Percentiles rank a stretch among this genome's conserved stretches.
These are phyloP conservation scores for Hippophae gyantsensis DNA, from an alignment of 306 rosid genomes.

Conservation along the genomic window DNA sequence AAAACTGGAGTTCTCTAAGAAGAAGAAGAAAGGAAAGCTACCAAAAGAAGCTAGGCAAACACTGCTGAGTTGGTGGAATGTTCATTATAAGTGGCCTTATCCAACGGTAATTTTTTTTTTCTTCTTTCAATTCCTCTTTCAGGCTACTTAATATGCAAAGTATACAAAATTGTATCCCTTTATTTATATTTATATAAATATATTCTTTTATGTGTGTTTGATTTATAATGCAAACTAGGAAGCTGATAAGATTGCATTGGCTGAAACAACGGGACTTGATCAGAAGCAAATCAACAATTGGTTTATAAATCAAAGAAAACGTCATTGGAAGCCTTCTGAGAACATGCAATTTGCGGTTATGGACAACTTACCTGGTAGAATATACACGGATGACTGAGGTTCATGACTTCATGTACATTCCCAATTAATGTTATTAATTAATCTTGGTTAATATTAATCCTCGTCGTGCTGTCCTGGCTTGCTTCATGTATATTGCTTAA, in stretches of 20 bases:
- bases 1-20: conserved; percentile 78
- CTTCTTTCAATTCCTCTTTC: background rate
- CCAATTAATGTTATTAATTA: conserved; percentile 11
- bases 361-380: conserved; percentile 52
- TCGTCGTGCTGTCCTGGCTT: conserved; percentile 15
- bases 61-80: conserved; percentile 81
- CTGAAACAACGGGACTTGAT: conserved; percentile 72
- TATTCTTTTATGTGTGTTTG: background rate
- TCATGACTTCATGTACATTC: conserved; percentile 17
- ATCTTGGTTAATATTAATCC: conserved; percentile 4
- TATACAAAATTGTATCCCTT: background rate
- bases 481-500: conserved; percentile 32
- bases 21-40: conserved; percentile 86
- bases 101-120: conserved; percentile 57
- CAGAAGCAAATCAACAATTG: conserved; percentile 96
- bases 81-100: conserved; percentile 91
- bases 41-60: conserved; percentile 88
- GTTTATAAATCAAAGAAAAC: conserved; percentile 94
- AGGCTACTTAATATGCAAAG: background rate
- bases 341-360: conserved; percentile 60
- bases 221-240: conserved; percentile 38
- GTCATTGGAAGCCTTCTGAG: conserved; percentile 95
- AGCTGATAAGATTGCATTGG: conserved; percentile 72
- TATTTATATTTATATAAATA: background rate
- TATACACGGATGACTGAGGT: conserved; percentile 40